Base-by-base conservation (phyloP, 305 asterid genomes). In the Fraxinus latifolia region DNA sequence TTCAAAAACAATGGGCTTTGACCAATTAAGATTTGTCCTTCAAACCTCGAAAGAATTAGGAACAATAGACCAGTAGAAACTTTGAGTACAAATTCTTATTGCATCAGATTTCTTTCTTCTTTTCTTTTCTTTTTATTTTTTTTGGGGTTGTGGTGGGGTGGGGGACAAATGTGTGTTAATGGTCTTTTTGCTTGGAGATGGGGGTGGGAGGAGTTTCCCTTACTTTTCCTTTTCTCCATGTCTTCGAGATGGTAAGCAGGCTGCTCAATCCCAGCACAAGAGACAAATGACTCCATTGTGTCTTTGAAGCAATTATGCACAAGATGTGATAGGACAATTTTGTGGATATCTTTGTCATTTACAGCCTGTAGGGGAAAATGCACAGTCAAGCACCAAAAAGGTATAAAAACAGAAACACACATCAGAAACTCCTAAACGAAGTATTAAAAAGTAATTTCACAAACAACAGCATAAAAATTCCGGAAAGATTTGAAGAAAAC, bases 201-300 rank as follows among this genome's bases (percentile, higher is more conserved):
- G n/a, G 65, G 27, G 60, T 80, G 76, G 31, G 37, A 79, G 76
- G 31, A 34, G 67, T 17, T 55, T 80, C 31, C 82, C 97, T 84
- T 93, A 94, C 99, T 85, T 89, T 92, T 94, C 87, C 96, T 87
- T 87, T 84, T 93, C 87, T 91, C 97, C 91, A 94, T 94, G 85
- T 91, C 90, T 87, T 91, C 93, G n/a, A 91, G 85, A 83, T 86
- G 83, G 87, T 81, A 90, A 21, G 77, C 82, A 60, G 93, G 79
- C 79, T 86, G 93, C 82, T 87, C 86, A 88, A 89, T 82, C 78
- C 94, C 97, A 37, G 92, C 88, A 83, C 90, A 86, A 82, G 93
- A 81, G 83, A 85, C 79, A 79, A 94, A 93, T 0, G 98, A 92
- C 83, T 93, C 96, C 80, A 91, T 83, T 0, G 98, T 95, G 82